Conservation (phyloP, 352 stramenopile species). For the Phytophthora tubulina region DNA sequence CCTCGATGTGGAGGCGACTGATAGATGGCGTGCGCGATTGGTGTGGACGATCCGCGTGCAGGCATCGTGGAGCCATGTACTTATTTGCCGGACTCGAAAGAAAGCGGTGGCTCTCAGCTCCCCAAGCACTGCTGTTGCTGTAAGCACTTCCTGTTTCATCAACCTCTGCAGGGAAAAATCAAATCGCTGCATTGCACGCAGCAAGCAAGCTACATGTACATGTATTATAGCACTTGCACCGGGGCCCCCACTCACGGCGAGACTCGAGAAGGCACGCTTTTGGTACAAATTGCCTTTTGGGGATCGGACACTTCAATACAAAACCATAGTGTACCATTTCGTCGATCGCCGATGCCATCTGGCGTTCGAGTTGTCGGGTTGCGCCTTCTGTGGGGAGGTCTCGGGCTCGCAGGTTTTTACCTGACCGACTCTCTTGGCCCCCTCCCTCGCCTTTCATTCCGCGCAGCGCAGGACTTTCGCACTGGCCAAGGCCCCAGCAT, state of each 20-base stretch:
- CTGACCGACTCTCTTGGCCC: slow-evolving; percentile 38
- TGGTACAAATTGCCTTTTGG: slow-evolving; percentile 5
- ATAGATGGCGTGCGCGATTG: slow-evolving; percentile 24
- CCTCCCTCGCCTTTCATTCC: slow-evolving; percentile 29
- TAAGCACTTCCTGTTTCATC: too few species aligned
- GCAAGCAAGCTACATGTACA: too few species aligned
- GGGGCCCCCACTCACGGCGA: too few species aligned
- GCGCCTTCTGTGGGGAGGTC: slow-evolving; percentile 25
- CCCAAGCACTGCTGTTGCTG: too few species aligned
- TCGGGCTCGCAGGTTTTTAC: slow-evolving; percentile 36
- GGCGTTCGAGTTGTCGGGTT: slow-evolving; percentile 26
- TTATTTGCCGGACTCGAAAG: slow-evolving; percentile 7
- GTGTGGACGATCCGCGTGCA: slow-evolving; percentile 16
- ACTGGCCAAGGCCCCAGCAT: slow-evolving; percentile 24
- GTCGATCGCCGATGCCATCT: slow-evolving; percentile 28
- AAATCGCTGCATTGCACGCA: too few species aligned
- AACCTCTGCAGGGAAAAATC: neutral
- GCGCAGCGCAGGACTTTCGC: slow-evolving; percentile 29
- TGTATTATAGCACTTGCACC: too few species aligned
- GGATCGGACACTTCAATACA: neutral
- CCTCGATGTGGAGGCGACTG: slow-evolving; percentile 16
- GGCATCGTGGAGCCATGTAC: neutral
- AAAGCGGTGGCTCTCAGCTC: neutral
- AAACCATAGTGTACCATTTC: slow-evolving; percentile 10
- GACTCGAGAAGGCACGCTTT: neutral